Percentiles rank a stretch among this genome's conserved stretches.
Conservation (phyloP, 352 stramenopile genomes). For the Globisporangium orthogonon region DNA sequence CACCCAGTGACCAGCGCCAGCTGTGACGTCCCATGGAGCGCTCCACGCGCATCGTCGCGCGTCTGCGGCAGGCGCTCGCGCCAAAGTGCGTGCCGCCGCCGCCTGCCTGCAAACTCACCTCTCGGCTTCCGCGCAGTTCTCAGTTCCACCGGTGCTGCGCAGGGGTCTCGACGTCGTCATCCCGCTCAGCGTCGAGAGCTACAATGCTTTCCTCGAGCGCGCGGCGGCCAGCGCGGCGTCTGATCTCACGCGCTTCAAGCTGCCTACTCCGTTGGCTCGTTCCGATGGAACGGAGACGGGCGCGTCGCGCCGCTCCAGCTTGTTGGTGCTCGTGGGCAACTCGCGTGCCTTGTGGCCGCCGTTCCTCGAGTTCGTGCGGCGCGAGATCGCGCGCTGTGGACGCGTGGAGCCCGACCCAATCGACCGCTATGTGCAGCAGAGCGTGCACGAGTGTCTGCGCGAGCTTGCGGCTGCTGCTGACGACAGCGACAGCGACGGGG, state of each 20-base stretch:
- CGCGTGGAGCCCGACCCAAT: slow-evolving; percentile 38
- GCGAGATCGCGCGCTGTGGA: slow-evolving; percentile 20
- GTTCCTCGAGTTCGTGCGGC: slow-evolving; percentile 35
- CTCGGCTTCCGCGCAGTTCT: not conserved
- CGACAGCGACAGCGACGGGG: no score
- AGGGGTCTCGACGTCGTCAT: slow-evolving; percentile 68
- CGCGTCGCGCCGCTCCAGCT: slow-evolving; percentile 24
- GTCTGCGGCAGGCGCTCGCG: slow-evolving; percentile 8
- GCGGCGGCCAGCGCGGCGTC: slow-evolving; percentile 18
- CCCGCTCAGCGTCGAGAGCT: slow-evolving; percentile 52
- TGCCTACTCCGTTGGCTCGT: no score
- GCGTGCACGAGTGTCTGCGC: slow-evolving; percentile 22
- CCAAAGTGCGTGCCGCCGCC: slow-evolving; percentile 13
- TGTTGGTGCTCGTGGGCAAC: slow-evolving; percentile 69
- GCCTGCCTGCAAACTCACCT: not conserved
- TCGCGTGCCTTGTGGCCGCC: slow-evolving; percentile 45
- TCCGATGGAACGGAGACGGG: no score
- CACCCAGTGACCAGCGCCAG: no score
- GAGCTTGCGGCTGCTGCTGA: slow-evolving; percentile 13
- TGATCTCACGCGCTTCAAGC: slow-evolving; percentile 39
- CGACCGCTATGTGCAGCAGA: slow-evolving; percentile 50
- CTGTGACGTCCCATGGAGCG: slow-evolving; percentile 5
- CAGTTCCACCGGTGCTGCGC: not conserved
- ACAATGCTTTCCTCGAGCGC: slow-evolving; percentile 46
- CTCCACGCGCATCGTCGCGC: slow-evolving; percentile 11